phyloP scores from a whole-genome alignment of 306 rosid genomes.

The Trifolium subterraneum region DNA sequence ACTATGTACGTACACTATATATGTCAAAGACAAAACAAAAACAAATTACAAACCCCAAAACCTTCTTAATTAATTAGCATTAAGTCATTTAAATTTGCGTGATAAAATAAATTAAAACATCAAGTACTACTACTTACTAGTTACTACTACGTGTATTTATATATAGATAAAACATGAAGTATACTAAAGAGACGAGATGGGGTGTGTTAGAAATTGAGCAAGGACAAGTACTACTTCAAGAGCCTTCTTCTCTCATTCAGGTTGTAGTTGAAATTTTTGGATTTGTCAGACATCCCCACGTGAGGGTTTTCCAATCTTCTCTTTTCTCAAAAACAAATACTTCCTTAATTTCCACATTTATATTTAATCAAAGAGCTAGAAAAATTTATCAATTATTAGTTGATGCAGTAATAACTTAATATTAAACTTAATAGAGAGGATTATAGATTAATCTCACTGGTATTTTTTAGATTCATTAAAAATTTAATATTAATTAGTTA shows the following conservation, averaged over 20 bases:
- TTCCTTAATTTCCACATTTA: no score
- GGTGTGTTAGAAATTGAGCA: slow-evolving; percentile 44
- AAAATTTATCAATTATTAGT: no score
- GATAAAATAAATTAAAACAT: no score
- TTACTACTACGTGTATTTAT: slow-evolving; percentile 33
- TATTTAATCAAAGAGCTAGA: no score
- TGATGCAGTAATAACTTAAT: no score
- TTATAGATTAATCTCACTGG: no score
- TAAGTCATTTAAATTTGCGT: no score
- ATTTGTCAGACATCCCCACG: slow-evolving; percentile 63
- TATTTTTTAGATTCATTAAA: no score
- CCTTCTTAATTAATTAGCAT: no score
- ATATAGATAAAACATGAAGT: slow-evolving; percentile 43
- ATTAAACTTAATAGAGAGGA: no score
- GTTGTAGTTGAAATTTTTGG: slow-evolving; percentile 21
- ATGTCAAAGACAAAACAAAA: slow-evolving; percentile 36
- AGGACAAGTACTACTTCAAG: slow-evolving; percentile 37
- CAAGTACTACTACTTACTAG: neutral
- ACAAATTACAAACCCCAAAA: slow-evolving; percentile 1
- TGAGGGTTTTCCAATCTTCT: slow-evolving; percentile 46
- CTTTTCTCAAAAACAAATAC: slow-evolving; percentile 44
- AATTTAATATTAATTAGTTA: no score
- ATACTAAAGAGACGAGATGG: slow-evolving; percentile 43
- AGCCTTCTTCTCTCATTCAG: slow-evolving; percentile 45
- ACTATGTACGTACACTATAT: neutral